A percentile compares a stretch with the other conserved stretches of the same genome.
These are phyloP conservation scores for Melastoma candidum DNA, from an alignment of 441 rosid species.

Conservation along the genomic window DNA sequence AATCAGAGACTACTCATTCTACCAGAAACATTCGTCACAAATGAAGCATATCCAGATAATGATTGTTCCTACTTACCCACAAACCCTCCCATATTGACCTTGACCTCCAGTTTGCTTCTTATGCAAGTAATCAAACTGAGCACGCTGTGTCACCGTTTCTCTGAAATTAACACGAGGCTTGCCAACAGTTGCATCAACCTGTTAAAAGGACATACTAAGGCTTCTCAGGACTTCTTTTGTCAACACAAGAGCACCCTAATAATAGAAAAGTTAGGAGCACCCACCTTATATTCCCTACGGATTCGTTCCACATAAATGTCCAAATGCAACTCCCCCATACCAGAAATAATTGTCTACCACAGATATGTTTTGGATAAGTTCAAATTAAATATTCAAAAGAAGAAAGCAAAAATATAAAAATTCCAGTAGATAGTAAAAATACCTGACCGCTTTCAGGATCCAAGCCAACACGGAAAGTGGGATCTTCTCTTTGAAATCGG, in stretches of 20 bases:
- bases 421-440: conserved; percentile 11
- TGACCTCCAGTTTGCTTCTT: conserved; percentile 98
- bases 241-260: conserved; percentile 1
- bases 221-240: not conserved
- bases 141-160: conserved; percentile 83
- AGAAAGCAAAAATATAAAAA: conserved; percentile 1
- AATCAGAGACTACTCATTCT: not conserved
- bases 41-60: conserved; percentile 2
- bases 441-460: conserved; percentile 99
- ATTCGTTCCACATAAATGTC: conserved; percentile 94
- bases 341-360: conserved; percentile 86
- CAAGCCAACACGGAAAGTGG: conserved; percentile 96
- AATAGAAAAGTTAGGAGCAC: not conserved
- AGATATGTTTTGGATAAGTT: conserved; percentile 7
- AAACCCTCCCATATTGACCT: conserved; percentile 94
- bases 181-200: conserved; percentile 98
- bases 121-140: conserved; percentile 91
- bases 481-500: conserved; percentile 94
- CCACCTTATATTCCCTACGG: conserved; percentile 87
- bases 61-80: conserved; percentile 44
- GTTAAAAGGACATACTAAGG: conserved; percentile 8
- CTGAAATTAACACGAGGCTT: conserved; percentile 97
- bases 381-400: not conserved
- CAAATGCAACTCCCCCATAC: conserved; percentile 98
- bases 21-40: not conserved